phyloP scores from a whole-genome alignment of 2,329 filamentous ascomycete species.

The Tolypocladium paradoxum region DNA sequence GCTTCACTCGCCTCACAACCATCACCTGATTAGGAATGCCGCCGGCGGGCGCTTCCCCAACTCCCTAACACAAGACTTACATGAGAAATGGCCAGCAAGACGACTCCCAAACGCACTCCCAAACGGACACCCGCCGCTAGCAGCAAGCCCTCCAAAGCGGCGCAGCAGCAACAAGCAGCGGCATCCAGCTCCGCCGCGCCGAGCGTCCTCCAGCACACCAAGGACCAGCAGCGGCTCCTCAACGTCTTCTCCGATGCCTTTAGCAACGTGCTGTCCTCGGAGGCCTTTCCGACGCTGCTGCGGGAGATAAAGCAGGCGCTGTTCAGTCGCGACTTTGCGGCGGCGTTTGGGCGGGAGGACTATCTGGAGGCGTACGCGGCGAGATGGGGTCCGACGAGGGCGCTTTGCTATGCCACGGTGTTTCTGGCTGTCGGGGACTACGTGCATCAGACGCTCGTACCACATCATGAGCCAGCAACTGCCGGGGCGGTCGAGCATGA shows the following conservation, averaged over 20 bases:
- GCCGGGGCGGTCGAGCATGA: not conserved
- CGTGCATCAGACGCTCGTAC: constrained; percentile 15
- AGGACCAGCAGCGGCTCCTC: constrained; percentile 56
- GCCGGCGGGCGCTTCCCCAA: not conserved
- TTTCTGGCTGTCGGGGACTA: constrained; percentile 28
- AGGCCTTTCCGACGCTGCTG: constrained; percentile 43
- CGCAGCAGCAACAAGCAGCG: not conserved
- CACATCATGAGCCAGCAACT: not conserved
- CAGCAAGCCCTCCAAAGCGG: not conserved
- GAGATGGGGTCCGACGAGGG: constrained; percentile 81
- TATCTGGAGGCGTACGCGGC: constrained; percentile 75
- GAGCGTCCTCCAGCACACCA: not conserved
- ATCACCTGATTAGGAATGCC: not conserved
- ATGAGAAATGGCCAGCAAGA: not conserved
- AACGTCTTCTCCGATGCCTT: constrained; percentile 64
- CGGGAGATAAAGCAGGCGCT: constrained; percentile 80
- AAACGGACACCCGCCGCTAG: not conserved
- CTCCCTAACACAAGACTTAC: too few species aligned
- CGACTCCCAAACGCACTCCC: not conserved
- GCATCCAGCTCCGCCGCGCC: not conserved
- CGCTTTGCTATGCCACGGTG: constrained; percentile 66
- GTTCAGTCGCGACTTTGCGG: constrained; percentile 72
- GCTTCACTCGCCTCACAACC: not conserved
- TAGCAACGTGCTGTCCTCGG: constrained; percentile 32
- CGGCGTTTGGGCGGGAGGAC: constrained; percentile 63